Conservation (phyloP, 2,329 filamentous ascomycete genomes). For the Colletotrichum cordylinicola region DNA sequence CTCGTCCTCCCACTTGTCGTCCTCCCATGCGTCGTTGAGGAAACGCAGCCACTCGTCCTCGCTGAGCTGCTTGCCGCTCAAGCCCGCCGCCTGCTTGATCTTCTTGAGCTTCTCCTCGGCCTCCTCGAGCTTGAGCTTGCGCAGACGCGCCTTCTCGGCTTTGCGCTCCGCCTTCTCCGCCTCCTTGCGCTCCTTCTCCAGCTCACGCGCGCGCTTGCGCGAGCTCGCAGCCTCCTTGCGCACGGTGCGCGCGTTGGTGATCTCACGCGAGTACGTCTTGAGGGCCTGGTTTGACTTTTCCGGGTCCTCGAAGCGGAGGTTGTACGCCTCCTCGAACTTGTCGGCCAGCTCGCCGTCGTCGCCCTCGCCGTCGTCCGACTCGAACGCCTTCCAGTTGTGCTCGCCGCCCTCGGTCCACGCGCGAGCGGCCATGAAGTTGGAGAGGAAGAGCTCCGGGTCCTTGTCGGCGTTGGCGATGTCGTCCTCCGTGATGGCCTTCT, state of each 20-base stretch:
- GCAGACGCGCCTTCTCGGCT: slow-evolving; percentile 81
- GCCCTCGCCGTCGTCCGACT: slow-evolving; percentile 90
- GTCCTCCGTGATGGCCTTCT: slow-evolving; percentile 50
- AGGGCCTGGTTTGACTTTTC: slow-evolving; percentile 86
- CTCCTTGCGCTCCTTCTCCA: slow-evolving; percentile 79
- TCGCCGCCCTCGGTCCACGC: slow-evolving; percentile 79
- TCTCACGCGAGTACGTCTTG: slow-evolving; percentile 87
- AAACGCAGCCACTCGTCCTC: slow-evolving; percentile 86
- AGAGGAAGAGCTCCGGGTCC: slow-evolving; percentile 91
- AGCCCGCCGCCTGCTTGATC: slow-evolving; percentile 88
- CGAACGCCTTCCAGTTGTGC: slow-evolving; percentile 78
- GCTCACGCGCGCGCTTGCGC: slow-evolving; percentile 79
- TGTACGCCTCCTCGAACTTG: slow-evolving; percentile 89
- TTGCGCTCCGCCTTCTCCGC: slow-evolving; percentile 77
- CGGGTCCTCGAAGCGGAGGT: slow-evolving; percentile 94
- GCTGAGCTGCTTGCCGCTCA: slow-evolving; percentile 68
- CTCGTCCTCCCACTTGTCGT: slow-evolving; percentile 87
- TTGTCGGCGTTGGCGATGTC: slow-evolving; percentile 81
- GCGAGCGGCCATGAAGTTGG: slow-evolving; percentile 90
- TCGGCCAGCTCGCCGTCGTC: slow-evolving; percentile 68
- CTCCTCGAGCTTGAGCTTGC: slow-evolving; percentile 90
- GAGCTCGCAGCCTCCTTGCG: slow-evolving; percentile 81
- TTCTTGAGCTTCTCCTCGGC: slow-evolving; percentile 84
- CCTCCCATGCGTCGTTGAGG: slow-evolving; percentile 87
- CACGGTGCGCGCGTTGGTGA: slow-evolving; percentile 81